Evolutionary conservation across 345 rosid genomes (phyloP), one percentile per base, ranked within the genome.

Genomic region (Tarenaya hassleriana): DNA sequence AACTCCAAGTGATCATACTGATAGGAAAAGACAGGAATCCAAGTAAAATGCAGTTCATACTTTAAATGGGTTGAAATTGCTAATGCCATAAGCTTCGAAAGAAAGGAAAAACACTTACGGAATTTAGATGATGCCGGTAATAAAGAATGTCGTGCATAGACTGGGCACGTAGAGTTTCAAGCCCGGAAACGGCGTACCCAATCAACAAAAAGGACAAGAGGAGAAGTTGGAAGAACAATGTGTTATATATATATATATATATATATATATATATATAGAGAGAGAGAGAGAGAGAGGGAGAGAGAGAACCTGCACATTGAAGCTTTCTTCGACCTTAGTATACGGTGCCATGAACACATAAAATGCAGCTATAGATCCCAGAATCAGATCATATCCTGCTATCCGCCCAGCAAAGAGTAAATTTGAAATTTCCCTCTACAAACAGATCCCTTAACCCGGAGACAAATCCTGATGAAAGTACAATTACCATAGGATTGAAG

Each of bases 251-350:
- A n/a, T n/a, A n/a, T n/a, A n/a, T n/a, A n/a, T n/a, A n/a, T n/a
- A n/a, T n/a, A n/a, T n/a, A n/a, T n/a, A n/a, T n/a, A n/a, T n/a
- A n/a, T n/a, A n/a, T n/a, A n/a, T n/a, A n/a, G n/a, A 34, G 5
- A n/a, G 2, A 37, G 38, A 47, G 20, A 2, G 2, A 2, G 34
- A 19, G 8, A 9, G n/a, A 18, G 52, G 10, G 37, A 49, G 20
- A 34, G 15, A 27, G 11, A 45, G 34, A 19, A 80, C 96, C 92
- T 91, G 98, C 53, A 92, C 48, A 56, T 85, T 88, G 76, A 92
- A 92, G 86, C 98, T 88, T 69, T 92, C 98, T 73, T 92, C 98
- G 27, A 92, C 96, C 75, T 92, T 92, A 24, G 98, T 92, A 62
- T 75, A 92, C 11, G 95, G 98, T 29, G 74, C 78, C 73, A 68